Percentiles rank a stretch among this genome's conserved stretches.
phyloP scores from a whole-genome alignment of 1,139 yeast genomes.

The Candida gigantensis region DNA sequence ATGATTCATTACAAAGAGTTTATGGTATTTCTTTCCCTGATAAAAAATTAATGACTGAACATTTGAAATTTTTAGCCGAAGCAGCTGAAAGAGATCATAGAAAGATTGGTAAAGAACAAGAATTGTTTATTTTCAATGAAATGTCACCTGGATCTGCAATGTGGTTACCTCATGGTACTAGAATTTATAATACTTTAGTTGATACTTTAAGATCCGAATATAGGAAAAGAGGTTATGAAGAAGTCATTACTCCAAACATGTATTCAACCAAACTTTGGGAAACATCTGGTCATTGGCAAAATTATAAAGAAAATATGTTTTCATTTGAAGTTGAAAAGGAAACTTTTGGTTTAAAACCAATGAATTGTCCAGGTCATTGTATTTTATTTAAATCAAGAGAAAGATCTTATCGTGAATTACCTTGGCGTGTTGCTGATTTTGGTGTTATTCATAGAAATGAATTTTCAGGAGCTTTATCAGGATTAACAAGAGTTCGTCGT shows the following conservation, averaged over 20 bases:
- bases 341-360: conserved; percentile 85
- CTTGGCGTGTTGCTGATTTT: conserved; percentile 95
- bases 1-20: conserved; percentile 95
- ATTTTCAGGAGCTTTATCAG: conserved; percentile 80
- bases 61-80: conserved; percentile 90
- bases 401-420: conserved; percentile 91
- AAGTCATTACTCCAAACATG: conserved; percentile 98
- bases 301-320: conserved; percentile 96
- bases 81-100: conserved; percentile 98
- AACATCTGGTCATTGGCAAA: conserved; percentile 97
- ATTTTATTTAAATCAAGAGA: conserved; percentile 82
- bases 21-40: conserved; percentile 99
- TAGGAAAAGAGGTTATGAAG: conserved; percentile 90
- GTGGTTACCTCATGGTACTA: conserved; percentile 98
- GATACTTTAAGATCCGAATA: conserved; percentile 80
- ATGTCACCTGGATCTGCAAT: conserved; percentile 97
- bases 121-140: conserved; percentile 91
- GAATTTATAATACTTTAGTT: conserved; percentile 85
- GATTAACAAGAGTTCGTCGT: conserved; percentile 93
- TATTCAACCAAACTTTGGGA: conserved; percentile 95
- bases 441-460: conserved; percentile 96
- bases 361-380: conserved; percentile 99
- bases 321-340: conserved; percentile 95
- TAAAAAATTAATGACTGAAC: conserved; percentile 94
- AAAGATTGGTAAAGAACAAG: conserved; percentile 95